Evolutionary conservation across 2,329 filamentous ascomycete genomes (phyloP), one percentile per base, ranked within the genome.

Genomic region (Stagonosporopsis chrysanthemi): DNA sequence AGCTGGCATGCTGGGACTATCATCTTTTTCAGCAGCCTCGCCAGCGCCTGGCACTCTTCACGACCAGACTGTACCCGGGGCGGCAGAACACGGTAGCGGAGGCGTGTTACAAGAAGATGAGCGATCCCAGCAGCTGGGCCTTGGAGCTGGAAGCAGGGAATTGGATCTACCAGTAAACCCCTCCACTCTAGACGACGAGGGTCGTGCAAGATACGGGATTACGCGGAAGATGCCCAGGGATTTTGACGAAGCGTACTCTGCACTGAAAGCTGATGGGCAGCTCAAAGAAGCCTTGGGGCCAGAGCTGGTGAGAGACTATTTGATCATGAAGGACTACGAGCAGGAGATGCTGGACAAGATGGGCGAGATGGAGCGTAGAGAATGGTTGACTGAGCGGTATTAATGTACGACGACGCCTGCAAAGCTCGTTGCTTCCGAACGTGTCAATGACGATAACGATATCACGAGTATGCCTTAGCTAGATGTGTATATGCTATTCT

Each of bases 341-440:
- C 71, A 82, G 61, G 75, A 76, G 19, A 75, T 86, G 65, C 66
- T 87, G 56, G 74, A 71, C 9, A 67, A 69, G 1, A 85, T 90
- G 82, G 65, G 63, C 0, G 75, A 78, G 4, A 72, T 77, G 2
- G 75, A 83, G 57, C 80, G 81, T 47, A 80, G 81, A 62, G 72
- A 78, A 14, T 91, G 88, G 85, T 74, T 90, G 52, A 81, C 90
- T 60, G 86, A 89, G 68, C 78, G 88, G 61, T 91, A 33, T n/a
- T 31, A 31, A 29, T 9, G 28, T 29, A 29, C 11, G 11, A 29
- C 28, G 28, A 29, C 28, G 28, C 24, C 24, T 26, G 24, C 24
- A 26, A 26, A 26, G 24, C 8, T 26, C 8, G 24, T 26, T 26
- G 8, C 8, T 26, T 4, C 24, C 4, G 8, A 26, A 8, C 29